These are phyloP conservation scores for Leccinum uliginosum DNA, from an alignment of 768 basidiomycete species.

Conservation along the genomic window DNA sequence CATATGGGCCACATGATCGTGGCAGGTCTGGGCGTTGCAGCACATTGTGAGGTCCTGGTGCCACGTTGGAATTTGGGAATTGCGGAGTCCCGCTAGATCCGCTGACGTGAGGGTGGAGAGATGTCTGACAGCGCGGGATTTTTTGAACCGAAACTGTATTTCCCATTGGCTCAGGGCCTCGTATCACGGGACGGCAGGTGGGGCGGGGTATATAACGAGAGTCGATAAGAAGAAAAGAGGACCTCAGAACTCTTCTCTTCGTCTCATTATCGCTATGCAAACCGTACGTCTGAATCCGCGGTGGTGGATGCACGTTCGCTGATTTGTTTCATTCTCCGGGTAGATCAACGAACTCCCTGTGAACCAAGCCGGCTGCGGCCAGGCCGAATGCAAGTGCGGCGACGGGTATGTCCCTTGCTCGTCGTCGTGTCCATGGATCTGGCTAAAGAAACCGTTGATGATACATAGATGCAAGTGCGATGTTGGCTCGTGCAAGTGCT, in stretches of 20 bases:
- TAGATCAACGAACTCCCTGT: not conserved
- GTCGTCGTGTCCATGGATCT: not conserved
- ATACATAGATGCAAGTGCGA: not conserved
- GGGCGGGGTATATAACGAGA: not conserved
- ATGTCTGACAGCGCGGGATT: not conserved
- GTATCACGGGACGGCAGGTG: not conserved
- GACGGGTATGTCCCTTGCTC: not conserved
- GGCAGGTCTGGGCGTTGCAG: too few species aligned
- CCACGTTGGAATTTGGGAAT: too few species aligned
- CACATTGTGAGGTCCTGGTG: too few species aligned
- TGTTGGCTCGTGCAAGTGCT: not conserved
- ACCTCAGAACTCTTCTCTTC: not conserved
- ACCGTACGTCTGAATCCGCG: not conserved
- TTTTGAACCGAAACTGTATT: not conserved
- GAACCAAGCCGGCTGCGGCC: not conserved
- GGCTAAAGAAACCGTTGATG: not conserved
- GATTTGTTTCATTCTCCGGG: not conserved
- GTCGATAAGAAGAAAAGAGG: not conserved
- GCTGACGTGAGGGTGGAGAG: not conserved
- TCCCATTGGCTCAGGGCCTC: not conserved
- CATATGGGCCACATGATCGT: too few species aligned
- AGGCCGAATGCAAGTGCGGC: not conserved
- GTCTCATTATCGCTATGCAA: not conserved
- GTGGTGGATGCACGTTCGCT: not conserved
- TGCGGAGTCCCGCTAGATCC: not conserved